phyloP scores from a whole-genome alignment of 768 basidiomycete genomes.

The Cyclocybe aegerita region DNA sequence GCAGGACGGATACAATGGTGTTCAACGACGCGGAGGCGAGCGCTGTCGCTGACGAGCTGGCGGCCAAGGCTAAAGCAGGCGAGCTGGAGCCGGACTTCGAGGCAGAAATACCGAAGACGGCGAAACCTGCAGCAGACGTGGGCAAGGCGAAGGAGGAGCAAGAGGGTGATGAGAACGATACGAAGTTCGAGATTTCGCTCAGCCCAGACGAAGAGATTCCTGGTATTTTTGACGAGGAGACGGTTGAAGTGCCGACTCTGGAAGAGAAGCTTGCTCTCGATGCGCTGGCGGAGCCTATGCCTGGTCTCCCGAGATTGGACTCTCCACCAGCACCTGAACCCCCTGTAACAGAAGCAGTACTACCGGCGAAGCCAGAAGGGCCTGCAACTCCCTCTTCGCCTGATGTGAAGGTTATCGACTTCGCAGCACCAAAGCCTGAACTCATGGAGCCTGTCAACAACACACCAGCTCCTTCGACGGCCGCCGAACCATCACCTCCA shows the following conservation, averaged over 20 bases:
- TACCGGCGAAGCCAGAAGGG: too few relatives aligned
- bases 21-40: conserved; percentile 41
- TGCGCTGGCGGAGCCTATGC: too few relatives aligned
- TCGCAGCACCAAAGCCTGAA: too few relatives aligned
- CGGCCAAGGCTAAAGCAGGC: conserved; percentile 15
- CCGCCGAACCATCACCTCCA: too few relatives aligned
- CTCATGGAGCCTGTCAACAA: too few relatives aligned
- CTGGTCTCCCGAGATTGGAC: too few relatives aligned
- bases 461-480: too few relatives aligned
- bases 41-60: conserved; percentile 34
- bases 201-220: conserved; percentile 13
- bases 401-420: too few relatives aligned
- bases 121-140: conserved; percentile 5
- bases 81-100: conserved; percentile 16
- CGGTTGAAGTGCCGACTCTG: background rate
- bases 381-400: too few relatives aligned
- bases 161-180: conserved; percentile 13
- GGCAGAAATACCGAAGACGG: conserved; percentile 11
- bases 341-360: too few relatives aligned
- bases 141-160: conserved; percentile 9
- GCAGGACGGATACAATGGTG: conserved; percentile 76
- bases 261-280: too few relatives aligned
- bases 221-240: background rate
- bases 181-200: conserved; percentile 16
- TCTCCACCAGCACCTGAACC: too few relatives aligned